Evolutionary conservation across 176 grass and related monocot species (phyloP), one percentile per base, ranked within the genome.

Genomic region (Aegilops speltoides): DNA sequence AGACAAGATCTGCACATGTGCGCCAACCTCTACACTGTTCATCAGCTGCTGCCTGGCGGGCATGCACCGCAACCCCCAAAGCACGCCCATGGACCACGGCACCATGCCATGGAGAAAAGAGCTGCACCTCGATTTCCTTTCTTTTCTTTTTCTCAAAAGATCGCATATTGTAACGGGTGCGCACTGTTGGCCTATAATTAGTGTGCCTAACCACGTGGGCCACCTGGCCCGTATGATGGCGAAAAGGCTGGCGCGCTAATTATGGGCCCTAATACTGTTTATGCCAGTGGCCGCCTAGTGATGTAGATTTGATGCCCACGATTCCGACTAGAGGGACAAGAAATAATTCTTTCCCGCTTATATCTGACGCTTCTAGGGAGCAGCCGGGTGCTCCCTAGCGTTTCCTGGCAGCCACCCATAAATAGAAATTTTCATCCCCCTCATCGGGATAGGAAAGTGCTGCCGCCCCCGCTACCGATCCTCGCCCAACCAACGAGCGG

Each of bases 181-280:
- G 15, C 25, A 29, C 3, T 4, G 45, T 34, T n/a, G 34, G 75
- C 0, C 20, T 6, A 83, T 82, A 43, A 82, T 90, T 82, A 37
- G 29, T 7, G 40, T 34, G 88, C 77, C 63, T 29, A 82, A 82
- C 63, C 71, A 82, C 64, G 79, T 77, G 38, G 40, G 31, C 62
- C 73, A 22, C 26, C 62, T 31, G 64, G 38, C 50, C 46, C n/a
- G 14, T 20, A 76, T 67, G 88, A 22, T 78, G 72, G 73, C 23
- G 1, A 73, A 87, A 87, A 52, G 56, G 13, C 41, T 32, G 41
- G 72, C 73, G 17, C 7, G 7, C 63, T 31, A 23, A 86, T 82
- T 69, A 86, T 68, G 50, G 7, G 26, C 83, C 12, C 11, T 46
- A 46, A 3, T 12, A 77, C 8, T n/a, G 57, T 79, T 78, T 79